Base-by-base conservation (phyloP, 148 eudicot genomes). In the Rhododendron ferrugineum region DNA sequence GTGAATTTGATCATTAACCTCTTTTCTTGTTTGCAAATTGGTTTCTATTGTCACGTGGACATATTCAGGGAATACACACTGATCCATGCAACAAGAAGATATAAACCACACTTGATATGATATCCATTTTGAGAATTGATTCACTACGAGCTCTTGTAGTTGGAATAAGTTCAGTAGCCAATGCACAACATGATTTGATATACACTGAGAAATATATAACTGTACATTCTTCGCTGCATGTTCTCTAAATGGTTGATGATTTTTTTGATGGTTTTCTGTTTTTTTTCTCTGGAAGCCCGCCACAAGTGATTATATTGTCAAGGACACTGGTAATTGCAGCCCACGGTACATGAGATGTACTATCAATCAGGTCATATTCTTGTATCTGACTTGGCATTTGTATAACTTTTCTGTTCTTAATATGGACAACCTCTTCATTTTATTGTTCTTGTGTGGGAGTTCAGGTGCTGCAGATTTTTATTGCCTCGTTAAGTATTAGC, bases 311-410 rank as follows among this genome's bases (percentile, higher is more conserved):
- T 95, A 91, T 85, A 91, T 96, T 86, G 99, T 93, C 78, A 93
- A 89, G 89, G 99, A 96, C 88, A 95, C 98, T 80, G 99, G 99
- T 82, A 96, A 96, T 85, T 93, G 98, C 94, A 95, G 98, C 86
- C 99, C 99, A 32, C 98, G 99, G 26, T 95, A 91, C 91, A 91
- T 96, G 93, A 94, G 99, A 89, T 96, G 99, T 89, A 95, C 99
- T 42, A 88, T 96, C 86, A 96, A 95, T 86, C 99, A 96, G 99
- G 98, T 96, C 75, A 66, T 49, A n/a, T 34, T 60, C 60, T 60
- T 82, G 58, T 50, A 23, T 78, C 66, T 82, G 4, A 68, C 52
- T 15, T 87, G 37, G 6, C 9, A 5, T 16, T 16, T 10, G 22
- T 42, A n/a, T 16, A 42, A 10, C 30, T 4, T 18, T 23, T 32